phyloP scores from a whole-genome alignment of 805 yeast genomes.

The Groenewaldozyma tartarivorans region DNA sequence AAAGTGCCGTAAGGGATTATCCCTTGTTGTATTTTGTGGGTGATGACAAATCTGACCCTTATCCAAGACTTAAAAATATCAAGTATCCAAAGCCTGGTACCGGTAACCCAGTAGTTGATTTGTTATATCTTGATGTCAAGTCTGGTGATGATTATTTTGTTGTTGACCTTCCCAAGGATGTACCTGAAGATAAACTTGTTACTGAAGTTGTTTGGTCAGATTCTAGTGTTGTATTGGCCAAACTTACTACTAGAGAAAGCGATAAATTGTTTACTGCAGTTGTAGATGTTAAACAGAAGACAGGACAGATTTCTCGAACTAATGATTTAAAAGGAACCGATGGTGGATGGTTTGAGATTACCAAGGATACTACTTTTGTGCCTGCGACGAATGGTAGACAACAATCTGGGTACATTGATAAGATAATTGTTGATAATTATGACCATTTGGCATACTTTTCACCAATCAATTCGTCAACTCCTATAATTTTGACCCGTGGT shows the following conservation, averaged over 20 bases:
- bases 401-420: constrained; percentile 72
- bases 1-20: constrained; percentile 61
- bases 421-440: constrained; percentile 39
- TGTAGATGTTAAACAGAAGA: constrained; percentile 34
- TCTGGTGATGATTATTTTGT: constrained; percentile 17
- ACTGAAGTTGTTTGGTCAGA: constrained; percentile 72
- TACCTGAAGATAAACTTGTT: constrained; percentile 39
- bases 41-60: constrained; percentile 27
- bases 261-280: constrained; percentile 51
- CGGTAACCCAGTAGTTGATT: constrained; percentile 57
- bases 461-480: constrained; percentile 51
- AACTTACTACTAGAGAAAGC: constrained; percentile 56
- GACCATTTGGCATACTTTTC: constrained; percentile 78
- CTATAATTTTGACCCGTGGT: constrained; percentile 59
- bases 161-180: constrained; percentile 30
- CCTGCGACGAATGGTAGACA: constrained; percentile 43
- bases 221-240: constrained; percentile 38
- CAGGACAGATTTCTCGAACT: constrained; percentile 37
- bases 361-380: constrained; percentile 50
- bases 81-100: constrained; percentile 84
- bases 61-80: constrained; percentile 51
- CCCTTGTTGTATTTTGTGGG: constrained; percentile 63
- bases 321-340: constrained; percentile 35
- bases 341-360: constrained; percentile 71
- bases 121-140: constrained; percentile 36